Evolutionary conservation across 1,284 basidiomycete species (phyloP).

Genomic region (Cryptococcus wingfieldii): DNA sequence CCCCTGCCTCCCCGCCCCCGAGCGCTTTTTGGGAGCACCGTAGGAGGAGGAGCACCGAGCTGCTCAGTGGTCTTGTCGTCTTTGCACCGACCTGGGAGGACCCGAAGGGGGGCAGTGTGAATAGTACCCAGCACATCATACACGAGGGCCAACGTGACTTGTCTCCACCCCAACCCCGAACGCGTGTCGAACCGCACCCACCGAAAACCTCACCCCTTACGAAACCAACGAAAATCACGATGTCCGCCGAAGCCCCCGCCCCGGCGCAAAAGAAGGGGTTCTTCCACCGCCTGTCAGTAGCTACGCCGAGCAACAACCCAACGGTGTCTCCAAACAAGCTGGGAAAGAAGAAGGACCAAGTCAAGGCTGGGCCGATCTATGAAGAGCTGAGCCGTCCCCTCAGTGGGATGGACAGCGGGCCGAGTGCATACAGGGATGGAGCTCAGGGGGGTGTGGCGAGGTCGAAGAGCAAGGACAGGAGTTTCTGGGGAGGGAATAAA

Average conservation of each 20-base stretch:
- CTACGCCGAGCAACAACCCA: slow-evolving; percentile 2
- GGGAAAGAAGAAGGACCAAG: background rate
- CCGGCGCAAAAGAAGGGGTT: slow-evolving; percentile 20
- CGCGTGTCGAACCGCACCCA: too few species aligned
- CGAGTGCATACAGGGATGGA: slow-evolving; percentile 3
- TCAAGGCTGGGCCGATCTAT: slow-evolving; percentile 11
- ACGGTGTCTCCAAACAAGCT: background rate
- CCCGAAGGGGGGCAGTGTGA: too few species aligned
- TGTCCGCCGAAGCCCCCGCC: background rate
- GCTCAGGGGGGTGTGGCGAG: background rate
- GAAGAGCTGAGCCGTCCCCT: slow-evolving; percentile 3
- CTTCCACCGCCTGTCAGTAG: slow-evolving; percentile 22
- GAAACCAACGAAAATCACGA: background rate
- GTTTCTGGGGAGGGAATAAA: slow-evolving; percentile 1
- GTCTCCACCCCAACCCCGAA: too few species aligned
- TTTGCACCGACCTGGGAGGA: background rate
- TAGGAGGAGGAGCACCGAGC: background rate
- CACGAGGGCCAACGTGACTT: too few species aligned
- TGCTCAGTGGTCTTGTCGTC: background rate
- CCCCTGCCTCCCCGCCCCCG: background rate
- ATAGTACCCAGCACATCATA: too few species aligned
- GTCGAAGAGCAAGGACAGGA: slow-evolving; percentile 4
- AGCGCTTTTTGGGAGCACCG: background rate
- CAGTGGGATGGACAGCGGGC: slow-evolving; percentile 1
- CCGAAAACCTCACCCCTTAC: too few species aligned